Conservation (phyloP, 768 basidiomycete species). For the Boletus sp. region DNA sequence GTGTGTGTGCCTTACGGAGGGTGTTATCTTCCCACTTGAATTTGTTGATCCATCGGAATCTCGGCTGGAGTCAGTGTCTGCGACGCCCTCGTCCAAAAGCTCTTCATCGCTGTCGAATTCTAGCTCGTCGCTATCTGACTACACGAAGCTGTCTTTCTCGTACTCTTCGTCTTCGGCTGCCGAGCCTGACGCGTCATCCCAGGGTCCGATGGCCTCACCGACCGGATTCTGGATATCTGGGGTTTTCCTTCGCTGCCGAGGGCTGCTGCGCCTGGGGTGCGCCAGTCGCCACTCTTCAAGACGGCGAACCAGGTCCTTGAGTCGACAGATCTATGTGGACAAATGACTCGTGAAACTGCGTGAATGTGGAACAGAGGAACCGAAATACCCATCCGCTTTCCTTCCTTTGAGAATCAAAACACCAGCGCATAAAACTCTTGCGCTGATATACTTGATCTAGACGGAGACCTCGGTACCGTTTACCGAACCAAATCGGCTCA, state of each 20-base stretch:
- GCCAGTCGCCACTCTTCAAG: conserved; percentile 6
- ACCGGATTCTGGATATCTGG: conserved; percentile 9
- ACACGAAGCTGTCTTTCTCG: conserved; percentile 7
- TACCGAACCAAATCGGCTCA: conserved; percentile 21
- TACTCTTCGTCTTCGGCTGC: conserved; percentile 9
- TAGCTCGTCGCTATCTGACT: not conserved
- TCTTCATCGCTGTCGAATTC: not conserved
- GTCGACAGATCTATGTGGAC: conserved; percentile 3
- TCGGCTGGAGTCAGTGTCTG: not conserved
- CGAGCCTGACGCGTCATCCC: conserved; percentile 11
- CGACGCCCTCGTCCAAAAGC: not conserved
- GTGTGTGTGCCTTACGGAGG: not conserved
- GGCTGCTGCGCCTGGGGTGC: conserved; percentile 9
- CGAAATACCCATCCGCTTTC: conserved; percentile 5
- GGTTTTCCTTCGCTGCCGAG: conserved; percentile 1
- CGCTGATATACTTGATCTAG: conserved; percentile 15
- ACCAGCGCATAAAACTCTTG: conserved; percentile 12
- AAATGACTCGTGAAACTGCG: not conserved
- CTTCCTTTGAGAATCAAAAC: not conserved
- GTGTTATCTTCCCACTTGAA: not conserved
- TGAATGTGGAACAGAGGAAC: not conserved
- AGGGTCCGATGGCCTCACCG: conserved; percentile 14
- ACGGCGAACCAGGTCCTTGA: conserved; percentile 10
- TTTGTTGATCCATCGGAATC: not conserved
- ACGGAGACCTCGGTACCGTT: conserved; percentile 13